Evolutionary conservation across 106 monocot genomes (phyloP).

Genomic region (Allium cepa): DNA sequence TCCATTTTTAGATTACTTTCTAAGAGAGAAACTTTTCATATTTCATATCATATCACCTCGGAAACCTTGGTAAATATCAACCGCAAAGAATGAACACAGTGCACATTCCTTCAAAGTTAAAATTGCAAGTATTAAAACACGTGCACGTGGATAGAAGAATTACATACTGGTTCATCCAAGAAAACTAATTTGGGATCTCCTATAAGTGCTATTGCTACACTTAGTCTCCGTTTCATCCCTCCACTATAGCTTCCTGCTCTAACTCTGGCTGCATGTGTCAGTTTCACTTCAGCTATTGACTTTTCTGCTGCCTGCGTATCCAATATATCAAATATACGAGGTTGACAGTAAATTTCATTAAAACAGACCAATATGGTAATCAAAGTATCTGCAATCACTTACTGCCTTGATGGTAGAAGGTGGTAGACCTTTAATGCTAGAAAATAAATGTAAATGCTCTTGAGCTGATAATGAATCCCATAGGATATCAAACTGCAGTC

Average conservation of each 20-base stretch:
- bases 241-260: conserved; percentile 94
- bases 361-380: too few relatives aligned
- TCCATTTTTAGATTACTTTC: too few relatives aligned
- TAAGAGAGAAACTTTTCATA: too few relatives aligned
- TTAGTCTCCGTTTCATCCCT: conserved; percentile 90
- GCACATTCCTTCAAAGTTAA: too few relatives aligned
- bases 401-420: conserved; percentile 72
- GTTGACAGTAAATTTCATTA: neutral
- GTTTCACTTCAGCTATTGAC: conserved; percentile 80
- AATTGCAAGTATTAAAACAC: too few relatives aligned
- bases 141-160: neutral
- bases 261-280: conserved; percentile 47
- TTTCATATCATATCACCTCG: neutral
- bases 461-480: conserved; percentile 85
- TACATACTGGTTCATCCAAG: conserved; percentile 83
- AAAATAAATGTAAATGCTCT: conserved; percentile 81
- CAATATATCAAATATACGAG: neutral
- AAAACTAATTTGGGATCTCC: conserved; percentile 93
- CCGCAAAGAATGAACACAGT: neutral
- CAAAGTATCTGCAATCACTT: conserved; percentile 9
- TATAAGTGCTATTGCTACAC: conserved; percentile 88
- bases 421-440: conserved; percentile 81
- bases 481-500: conserved; percentile 77
- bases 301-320: conserved; percentile 57
- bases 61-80: neutral